Conservation (phyloP, 805 yeast species). For the Soucietia sequanensis region DNA sequence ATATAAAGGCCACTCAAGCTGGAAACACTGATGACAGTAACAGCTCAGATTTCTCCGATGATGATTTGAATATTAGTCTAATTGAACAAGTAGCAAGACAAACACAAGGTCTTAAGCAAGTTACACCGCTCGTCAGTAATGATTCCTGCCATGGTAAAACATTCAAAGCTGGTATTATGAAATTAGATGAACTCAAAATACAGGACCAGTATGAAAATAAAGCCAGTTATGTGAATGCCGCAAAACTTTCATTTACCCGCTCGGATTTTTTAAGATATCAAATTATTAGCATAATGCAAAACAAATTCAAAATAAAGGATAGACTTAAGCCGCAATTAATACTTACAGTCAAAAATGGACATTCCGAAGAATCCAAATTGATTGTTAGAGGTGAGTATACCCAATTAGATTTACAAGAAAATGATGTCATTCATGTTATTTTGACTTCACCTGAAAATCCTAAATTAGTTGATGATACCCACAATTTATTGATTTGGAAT, state of each 20-base stretch:
- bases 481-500: slow-evolving; percentile 69
- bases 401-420: slow-evolving; percentile 43
- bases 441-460: slow-evolving; percentile 41
- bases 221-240: slow-evolving; percentile 6
- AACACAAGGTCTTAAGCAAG: too few species aligned
- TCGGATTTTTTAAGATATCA: slow-evolving; percentile 50
- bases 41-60: slow-evolving; percentile 21
- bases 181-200: slow-evolving; percentile 9
- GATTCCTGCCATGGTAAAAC: slow-evolving; percentile 2
- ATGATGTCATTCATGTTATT: slow-evolving; percentile 64
- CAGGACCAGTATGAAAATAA: slow-evolving; percentile 7
- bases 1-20: neutral
- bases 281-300: slow-evolving; percentile 31
- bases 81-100: neutral
- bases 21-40: neutral
- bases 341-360: slow-evolving; percentile 47
- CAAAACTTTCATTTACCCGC: slow-evolving; percentile 46
- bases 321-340: slow-evolving; percentile 47
- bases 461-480: slow-evolving; percentile 51
- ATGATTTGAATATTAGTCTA: slow-evolving; percentile 10
- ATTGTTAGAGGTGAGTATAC: slow-evolving; percentile 64
- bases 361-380: slow-evolving; percentile 35
- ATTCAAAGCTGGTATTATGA: slow-evolving; percentile 11
- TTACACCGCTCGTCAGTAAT: neutral
- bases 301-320: slow-evolving; percentile 27